Conservation (phyloP, 176 grass and related monocot species). For the Carex kokanica region DNA sequence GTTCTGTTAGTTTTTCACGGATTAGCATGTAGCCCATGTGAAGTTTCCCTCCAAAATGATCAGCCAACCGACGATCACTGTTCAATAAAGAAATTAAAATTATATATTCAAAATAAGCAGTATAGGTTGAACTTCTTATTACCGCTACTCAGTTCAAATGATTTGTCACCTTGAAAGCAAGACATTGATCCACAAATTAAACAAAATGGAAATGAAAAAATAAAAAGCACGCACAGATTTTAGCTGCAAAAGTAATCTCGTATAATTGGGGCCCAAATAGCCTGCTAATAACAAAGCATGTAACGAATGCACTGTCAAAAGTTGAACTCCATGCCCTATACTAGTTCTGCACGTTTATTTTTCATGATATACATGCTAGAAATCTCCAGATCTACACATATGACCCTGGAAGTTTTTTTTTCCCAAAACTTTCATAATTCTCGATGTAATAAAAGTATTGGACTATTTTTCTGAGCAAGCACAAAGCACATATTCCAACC, state of each 20-base stretch:
- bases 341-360: slow-evolving; percentile 20
- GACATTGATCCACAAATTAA: neutral
- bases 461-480: neutral
- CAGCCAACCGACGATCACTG: slow-evolving; percentile 91
- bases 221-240: slow-evolving; percentile 76
- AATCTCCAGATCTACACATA: neutral
- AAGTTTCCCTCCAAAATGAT: slow-evolving; percentile 99
- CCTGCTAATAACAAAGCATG: slow-evolving; percentile 75
- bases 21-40: slow-evolving; percentile 94
- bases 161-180: neutral
- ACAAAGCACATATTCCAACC: neutral
- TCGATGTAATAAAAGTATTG: neutral
- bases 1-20: slow-evolving; percentile 71
- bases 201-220: slow-evolving; percentile 24
- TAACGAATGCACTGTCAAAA: slow-evolving; percentile 62
- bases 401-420: neutral
- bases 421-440: neutral
- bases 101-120: slow-evolving; percentile 26
- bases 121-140: slow-evolving; percentile 7
- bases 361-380: slow-evolving; percentile 25
- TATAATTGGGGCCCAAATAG: slow-evolving; percentile 69
- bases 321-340: slow-evolving; percentile 43
- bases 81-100: slow-evolving; percentile 19
- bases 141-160: neutral
- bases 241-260: slow-evolving; percentile 89